Percentiles rank a stretch among this genome's conserved stretches.
Conservation (phyloP, 2,329 filamentous ascomycete species). For the Alternaria novae-zelandiae region DNA sequence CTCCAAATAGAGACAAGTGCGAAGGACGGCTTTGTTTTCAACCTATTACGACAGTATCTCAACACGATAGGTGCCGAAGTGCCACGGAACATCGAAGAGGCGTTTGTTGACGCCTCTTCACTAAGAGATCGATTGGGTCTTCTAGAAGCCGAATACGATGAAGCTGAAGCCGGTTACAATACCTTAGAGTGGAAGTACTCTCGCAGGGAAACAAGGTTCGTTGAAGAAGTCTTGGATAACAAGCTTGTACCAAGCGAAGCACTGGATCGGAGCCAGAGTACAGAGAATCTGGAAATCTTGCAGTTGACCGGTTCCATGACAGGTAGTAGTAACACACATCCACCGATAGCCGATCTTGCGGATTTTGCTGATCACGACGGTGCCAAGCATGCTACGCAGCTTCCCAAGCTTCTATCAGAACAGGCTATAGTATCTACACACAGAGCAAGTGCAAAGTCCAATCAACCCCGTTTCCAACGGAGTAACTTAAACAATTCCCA, state of each 20-base stretch:
- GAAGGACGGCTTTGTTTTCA: not conserved
- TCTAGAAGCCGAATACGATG: slow-evolving; percentile 2
- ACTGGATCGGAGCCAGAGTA: not conserved
- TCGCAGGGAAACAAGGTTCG: slow-evolving; percentile 5
- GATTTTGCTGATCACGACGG: too few species aligned
- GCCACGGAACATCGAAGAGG: not conserved
- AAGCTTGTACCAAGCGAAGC: not conserved
- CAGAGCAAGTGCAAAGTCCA: too few species aligned
- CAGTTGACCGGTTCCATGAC: not conserved
- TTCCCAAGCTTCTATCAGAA: not conserved
- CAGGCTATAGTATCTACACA: rapidly evolving
- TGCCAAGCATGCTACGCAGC: too few species aligned
- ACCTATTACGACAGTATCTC: not conserved
- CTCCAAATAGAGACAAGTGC: not conserved
- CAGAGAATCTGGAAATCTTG: not conserved
- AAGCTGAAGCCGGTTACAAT: slow-evolving; percentile 9
- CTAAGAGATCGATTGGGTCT: slow-evolving; percentile 7
- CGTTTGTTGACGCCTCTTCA: not conserved
- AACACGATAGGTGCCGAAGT: not conserved
- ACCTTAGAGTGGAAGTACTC: slow-evolving; percentile 12
- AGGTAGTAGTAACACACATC: rapidly evolving
- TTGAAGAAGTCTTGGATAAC: not conserved
- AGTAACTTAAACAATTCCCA: too few species aligned
- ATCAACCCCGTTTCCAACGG: too few species aligned
- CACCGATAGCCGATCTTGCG: not conserved